phyloP scores from a whole-genome alignment of 2,329 filamentous ascomycete genomes.

The Hysterium pulicare region DNA sequence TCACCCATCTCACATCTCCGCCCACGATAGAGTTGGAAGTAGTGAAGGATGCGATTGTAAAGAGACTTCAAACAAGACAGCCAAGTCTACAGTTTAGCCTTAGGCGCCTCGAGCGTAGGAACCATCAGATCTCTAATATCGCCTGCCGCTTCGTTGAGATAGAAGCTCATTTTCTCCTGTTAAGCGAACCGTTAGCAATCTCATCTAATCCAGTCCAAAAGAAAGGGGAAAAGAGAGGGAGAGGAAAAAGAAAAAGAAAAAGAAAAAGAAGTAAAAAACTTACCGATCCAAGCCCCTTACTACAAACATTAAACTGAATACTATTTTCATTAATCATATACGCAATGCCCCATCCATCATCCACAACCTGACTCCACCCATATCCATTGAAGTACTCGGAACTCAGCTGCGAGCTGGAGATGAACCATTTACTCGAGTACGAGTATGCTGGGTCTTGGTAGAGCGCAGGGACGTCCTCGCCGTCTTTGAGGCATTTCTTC shows the following conservation, averaged over 20 bases:
- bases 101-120: slow-evolving; percentile 72
- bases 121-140: slow-evolving; percentile 85
- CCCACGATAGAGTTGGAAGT: too few relatives aligned
- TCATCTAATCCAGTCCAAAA: neutral
- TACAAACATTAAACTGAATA: slow-evolving; percentile 97
- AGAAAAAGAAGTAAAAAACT: slow-evolving; percentile 11
- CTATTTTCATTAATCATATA: slow-evolving; percentile 99
- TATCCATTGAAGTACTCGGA: slow-evolving; percentile 99
- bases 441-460: slow-evolving; percentile 82
- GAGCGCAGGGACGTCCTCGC: slow-evolving; percentile 76
- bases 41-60: too few relatives aligned
- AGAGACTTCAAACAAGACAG: too few relatives aligned
- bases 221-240: too few relatives aligned
- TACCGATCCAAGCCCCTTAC: slow-evolving; percentile 78
- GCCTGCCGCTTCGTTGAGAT: slow-evolving; percentile 85
- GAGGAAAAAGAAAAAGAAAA: too few relatives aligned
- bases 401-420: slow-evolving; percentile 85
- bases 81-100: slow-evolving; percentile 90
- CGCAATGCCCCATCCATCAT: slow-evolving; percentile 92
- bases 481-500: slow-evolving; percentile 80
- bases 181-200: slow-evolving; percentile 14
- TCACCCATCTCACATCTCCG: too few relatives aligned
- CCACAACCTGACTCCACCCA: slow-evolving; percentile 96
- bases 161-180: slow-evolving; percentile 85
- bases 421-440: slow-evolving; percentile 85